Evolutionary conservation across 176 grass and related monocot genomes (phyloP), one percentile per base, ranked within the genome.

Genomic region (Raddia guianensis): DNA sequence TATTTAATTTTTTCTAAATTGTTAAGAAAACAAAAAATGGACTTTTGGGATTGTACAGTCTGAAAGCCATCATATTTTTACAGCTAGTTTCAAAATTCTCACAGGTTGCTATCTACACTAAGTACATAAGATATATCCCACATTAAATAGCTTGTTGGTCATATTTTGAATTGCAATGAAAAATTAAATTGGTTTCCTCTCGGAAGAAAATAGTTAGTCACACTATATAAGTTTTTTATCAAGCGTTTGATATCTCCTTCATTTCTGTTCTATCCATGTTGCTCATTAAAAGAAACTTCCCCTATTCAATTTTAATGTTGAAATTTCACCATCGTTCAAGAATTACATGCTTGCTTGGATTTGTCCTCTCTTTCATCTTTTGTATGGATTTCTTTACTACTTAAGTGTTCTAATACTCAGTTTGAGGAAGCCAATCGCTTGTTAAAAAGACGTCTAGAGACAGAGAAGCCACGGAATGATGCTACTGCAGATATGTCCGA

Each of bases 401-500:
- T 40, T 82, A 54, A 85, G 20, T 88, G 34, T 86, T 60, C 50
- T n/a, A 12, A 20, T 82, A 51, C 74, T 57, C 87, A 94, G 92
- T 82, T 89, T 76, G 92, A 91, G 52, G 92, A 91, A 87, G 84
- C 87, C 46, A 77, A 46, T 9, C 80, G 92, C 19, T 72, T 88
- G 32, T 89, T 85, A 50, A 94, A 94, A 77, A 86, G 78, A 15
- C 87, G 84, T 46, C 81, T 77, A 68, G 84, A 89, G 80, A 78
- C 78, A 68, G 89, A 94, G 75, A 91, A 78, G 76, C 77, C 70
- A 54, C 81, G 74, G 12, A 40, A 12, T 47, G 92, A 91, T 87
- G 81, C 78, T 73, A 82, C 87, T 80, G 74, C 89, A 80, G 92
- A 94, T 85, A 94, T 94, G 89, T 94, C 92, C 83, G 92, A 94